A percentile compares a stretch with the other conserved stretches of the same genome.
Evolutionary conservation across 2,329 filamentous ascomycete genomes (phyloP).

Genomic region (Trichophyton schoenleinii): DNA sequence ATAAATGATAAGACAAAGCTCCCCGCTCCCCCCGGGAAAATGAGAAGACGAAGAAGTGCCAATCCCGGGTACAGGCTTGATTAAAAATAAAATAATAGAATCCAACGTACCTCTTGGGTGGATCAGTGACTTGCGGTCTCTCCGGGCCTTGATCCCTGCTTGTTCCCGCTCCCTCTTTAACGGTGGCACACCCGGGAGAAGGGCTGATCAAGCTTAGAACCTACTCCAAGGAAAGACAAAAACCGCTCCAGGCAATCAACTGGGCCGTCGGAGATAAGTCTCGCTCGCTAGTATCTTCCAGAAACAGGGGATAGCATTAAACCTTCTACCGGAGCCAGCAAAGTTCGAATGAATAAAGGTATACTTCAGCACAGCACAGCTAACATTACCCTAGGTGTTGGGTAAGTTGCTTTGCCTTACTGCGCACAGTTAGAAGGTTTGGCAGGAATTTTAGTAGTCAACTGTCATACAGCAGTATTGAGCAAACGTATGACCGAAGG

Average conservation of each 20-base stretch:
- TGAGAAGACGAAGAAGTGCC: neutral
- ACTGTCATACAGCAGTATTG: neutral
- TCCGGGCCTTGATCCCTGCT: neutral
- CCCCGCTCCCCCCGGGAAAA: neutral
- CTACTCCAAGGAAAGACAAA: neutral
- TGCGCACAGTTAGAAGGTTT: neutral
- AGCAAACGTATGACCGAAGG: neutral
- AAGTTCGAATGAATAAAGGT: neutral
- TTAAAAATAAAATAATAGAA: neutral
- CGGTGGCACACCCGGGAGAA: neutral
- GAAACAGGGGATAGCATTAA: too few species aligned
- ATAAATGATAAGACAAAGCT: too few species aligned
- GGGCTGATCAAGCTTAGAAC: neutral
- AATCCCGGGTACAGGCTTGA: neutral
- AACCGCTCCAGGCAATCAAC: neutral
- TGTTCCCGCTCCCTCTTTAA: neutral
- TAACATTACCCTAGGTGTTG: neutral
- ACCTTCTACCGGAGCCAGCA: too few species aligned
- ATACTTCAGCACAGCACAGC: neutral
- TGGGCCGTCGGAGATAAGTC: too few species aligned
- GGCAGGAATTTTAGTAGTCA: neutral
- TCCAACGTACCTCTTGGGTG: neutral
- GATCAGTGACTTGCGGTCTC: neutral
- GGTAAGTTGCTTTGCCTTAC: neutral
- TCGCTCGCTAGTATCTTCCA: too few species aligned